Percentiles rank a stretch among this genome's conserved stretches.
phyloP scores from a whole-genome alignment of 2,329 filamentous ascomycete species.

The Cadophora malorum region DNA sequence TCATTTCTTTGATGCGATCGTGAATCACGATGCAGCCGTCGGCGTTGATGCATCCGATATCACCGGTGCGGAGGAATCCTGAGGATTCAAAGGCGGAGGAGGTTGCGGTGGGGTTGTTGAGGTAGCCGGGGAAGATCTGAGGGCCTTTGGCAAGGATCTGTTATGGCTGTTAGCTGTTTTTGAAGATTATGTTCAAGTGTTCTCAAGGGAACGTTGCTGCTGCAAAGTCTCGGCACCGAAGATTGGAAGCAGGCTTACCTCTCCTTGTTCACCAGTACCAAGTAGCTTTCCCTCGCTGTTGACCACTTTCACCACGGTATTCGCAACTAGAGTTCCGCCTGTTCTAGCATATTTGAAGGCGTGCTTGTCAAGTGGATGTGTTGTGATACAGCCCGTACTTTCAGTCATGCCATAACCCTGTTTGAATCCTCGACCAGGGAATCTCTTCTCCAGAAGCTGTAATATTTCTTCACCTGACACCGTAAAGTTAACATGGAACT shows the following conservation, averaged over 20 bases:
- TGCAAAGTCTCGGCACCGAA: background rate
- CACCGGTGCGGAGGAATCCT: slow-evolving; percentile 34
- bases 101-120: slow-evolving; percentile 29
- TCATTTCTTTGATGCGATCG: slow-evolving; percentile 75
- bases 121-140: slow-evolving; percentile 35
- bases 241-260: slow-evolving; percentile 2
- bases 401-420: slow-evolving; percentile 76
- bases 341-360: slow-evolving; percentile 62
- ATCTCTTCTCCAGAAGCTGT: slow-evolving; percentile 59
- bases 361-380: slow-evolving; percentile 60
- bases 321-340: slow-evolving; percentile 61
- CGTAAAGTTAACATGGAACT: background rate
- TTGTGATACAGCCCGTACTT: slow-evolving; percentile 65
- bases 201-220: background rate
- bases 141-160: slow-evolving; percentile 50
- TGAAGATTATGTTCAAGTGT: background rate
- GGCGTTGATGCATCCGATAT: slow-evolving; percentile 30
- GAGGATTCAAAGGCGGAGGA: slow-evolving; percentile 25
- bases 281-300: slow-evolving; percentile 51
- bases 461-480: slow-evolving; percentile 56
- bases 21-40: slow-evolving; percentile 29
- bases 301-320: slow-evolving; percentile 64
- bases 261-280: background rate
- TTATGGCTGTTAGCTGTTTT: background rate
- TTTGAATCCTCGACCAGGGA: slow-evolving; percentile 66